Conservation (phyloP, 805 yeast genomes). For the Saccharomycopsis sp. region DNA sequence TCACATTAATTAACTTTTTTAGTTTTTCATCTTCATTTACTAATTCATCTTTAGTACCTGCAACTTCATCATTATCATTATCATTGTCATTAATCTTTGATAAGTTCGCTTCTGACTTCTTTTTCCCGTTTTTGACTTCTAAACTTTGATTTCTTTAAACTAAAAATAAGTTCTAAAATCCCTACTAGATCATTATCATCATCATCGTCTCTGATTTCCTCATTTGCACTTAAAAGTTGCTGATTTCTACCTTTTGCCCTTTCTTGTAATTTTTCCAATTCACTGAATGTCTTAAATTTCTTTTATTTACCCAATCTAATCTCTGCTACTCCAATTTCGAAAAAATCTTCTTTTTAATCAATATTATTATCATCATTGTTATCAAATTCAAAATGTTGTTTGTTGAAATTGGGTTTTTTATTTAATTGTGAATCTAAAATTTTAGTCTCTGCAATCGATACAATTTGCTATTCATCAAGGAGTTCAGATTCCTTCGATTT, state of each 20-base stretch:
- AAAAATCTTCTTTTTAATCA: slow-evolving; percentile 11
- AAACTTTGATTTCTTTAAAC: background rate
- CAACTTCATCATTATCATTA: background rate
- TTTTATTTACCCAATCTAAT: slow-evolving; percentile 6
- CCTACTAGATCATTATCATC: background rate
- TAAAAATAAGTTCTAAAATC: background rate
- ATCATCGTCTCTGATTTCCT: slow-evolving; percentile 6
- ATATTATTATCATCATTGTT: slow-evolving; percentile 15
- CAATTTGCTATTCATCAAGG: slow-evolving; percentile 23
- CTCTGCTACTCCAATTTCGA: slow-evolving; percentile 18
- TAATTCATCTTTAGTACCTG: background rate
- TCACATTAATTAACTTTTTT: too few relatives aligned
- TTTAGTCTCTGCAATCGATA: slow-evolving; percentile 29
- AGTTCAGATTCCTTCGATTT: slow-evolving; percentile 35
- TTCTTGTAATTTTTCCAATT: slow-evolving; percentile 5
- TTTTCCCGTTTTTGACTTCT: background rate
- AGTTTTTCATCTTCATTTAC: background rate
- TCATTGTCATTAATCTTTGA: background rate
- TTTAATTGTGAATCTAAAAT: slow-evolving; percentile 18
- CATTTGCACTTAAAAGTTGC: slow-evolving; percentile 7
- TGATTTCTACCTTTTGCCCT: slow-evolving; percentile 7
- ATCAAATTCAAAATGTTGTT: slow-evolving; percentile 5
- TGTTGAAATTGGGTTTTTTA: slow-evolving; percentile 21
- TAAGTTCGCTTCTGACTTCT: background rate
- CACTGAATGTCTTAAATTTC: background rate